Base-by-base conservation (phyloP, 371 early-diverging fungal species). In the Umbelopsis sp. region DNA sequence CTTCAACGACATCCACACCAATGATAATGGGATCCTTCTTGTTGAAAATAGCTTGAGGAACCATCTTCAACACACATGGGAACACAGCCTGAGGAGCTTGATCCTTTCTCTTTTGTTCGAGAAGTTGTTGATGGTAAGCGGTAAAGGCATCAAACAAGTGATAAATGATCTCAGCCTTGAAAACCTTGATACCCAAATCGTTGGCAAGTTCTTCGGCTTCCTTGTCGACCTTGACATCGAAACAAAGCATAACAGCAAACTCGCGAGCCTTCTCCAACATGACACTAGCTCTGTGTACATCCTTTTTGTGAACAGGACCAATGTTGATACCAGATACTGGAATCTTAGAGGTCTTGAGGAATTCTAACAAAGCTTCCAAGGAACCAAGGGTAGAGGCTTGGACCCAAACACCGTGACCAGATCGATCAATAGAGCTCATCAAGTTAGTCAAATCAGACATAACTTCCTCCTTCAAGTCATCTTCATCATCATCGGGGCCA, bases 311-410 rank as follows among this genome's bases (percentile, higher is more conserved):
- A 3, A 99, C 96, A 38, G 97, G 97, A 48, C 99, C 99, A 80
- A 99, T 96, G 78, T 98, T 96, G 81, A 99, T 96, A 50, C 94
- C 96, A 37, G 95, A 90, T 11, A 99, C 99, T 24, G 99, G 99
- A 75, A 99, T 97, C 78, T 98, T 94, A 65, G 89, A 91, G 25
- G 89, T 85, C 67, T 93, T 92, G 81, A 99, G 84, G 89, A 99
- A 99, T 64, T 94, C 92, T 64, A 99, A 85, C 70, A 99, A 87
- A 18, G 99, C 99, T 87, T 99, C 99, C 63, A 99, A 87, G 3
- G 99, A 98, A 70, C 99, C 99, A 44, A 99, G 87, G 24, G 99
- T 99, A 20, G 97, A 97, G 4, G 99, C 99, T 77, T 99, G 99
- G 16, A 99, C 99, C 87, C 97, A 97, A 44, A 99, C 99, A 84